Evolutionary conservation across 106 monocot species (phyloP).

Genomic region (Iris macrosiphon): DNA sequence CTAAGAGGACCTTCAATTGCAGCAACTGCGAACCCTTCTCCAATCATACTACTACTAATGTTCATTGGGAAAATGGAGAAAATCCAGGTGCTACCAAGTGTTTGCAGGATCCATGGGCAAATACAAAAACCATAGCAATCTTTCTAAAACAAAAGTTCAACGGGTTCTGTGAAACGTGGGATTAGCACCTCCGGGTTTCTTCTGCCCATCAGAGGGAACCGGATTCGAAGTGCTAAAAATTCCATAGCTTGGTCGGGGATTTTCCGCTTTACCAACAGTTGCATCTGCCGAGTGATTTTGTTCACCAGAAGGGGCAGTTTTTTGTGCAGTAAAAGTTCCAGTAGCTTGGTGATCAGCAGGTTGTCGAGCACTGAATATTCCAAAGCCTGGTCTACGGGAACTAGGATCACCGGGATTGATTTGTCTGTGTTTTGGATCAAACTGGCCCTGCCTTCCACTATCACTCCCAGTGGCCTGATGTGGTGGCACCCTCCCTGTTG

Average conservation of each 20-base stretch:
- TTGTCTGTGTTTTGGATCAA: conserved; percentile 13
- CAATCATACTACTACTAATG: too few species aligned
- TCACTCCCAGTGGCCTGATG: conserved; percentile 5
- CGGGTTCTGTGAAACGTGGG: too few species aligned
- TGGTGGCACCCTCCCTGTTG: conserved; percentile 9
- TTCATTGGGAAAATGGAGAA: too few species aligned
- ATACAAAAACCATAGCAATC: too few species aligned
- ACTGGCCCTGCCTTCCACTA: conserved; percentile 1
- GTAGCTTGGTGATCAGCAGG: conserved; percentile 9
- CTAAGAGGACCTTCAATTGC: too few species aligned
- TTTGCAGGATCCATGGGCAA: too few species aligned
- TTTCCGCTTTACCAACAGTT: background rate
- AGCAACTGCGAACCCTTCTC: too few species aligned
- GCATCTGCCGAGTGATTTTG: background rate
- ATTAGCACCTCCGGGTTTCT: background rate
- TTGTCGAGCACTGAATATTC: conserved; percentile 1
- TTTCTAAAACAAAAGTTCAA: too few species aligned
- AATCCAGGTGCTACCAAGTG: too few species aligned
- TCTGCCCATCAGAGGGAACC: conserved; percentile 8
- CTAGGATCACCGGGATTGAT: background rate
- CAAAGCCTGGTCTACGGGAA: conserved; percentile 8
- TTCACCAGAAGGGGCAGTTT: background rate
- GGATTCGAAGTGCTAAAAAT: conserved; percentile 16
- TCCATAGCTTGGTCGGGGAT: conserved; percentile 9
- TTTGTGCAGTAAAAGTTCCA: conserved; percentile 22